phyloP scores from a whole-genome alignment of 192 early-diverging fungal species.

The Umbelopsis sp. region DNA sequence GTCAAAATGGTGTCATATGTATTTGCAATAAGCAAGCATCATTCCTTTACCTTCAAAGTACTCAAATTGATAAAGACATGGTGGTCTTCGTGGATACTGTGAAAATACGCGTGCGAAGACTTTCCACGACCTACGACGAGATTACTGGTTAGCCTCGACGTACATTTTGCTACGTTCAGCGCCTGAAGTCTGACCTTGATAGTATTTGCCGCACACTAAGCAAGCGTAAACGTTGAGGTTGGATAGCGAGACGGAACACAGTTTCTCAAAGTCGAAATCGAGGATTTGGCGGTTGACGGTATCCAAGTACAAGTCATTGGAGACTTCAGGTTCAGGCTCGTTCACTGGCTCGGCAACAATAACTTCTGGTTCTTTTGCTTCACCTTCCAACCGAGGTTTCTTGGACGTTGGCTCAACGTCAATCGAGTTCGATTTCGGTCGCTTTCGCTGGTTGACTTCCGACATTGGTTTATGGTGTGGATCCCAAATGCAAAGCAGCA shows the following conservation, averaged over 20 bases:
- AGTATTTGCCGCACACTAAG: slow-evolving; percentile 95
- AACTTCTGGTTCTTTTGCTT: neutral
- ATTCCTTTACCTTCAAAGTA: slow-evolving; percentile 63
- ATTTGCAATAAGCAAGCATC: neutral
- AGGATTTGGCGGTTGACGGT: slow-evolving; percentile 84
- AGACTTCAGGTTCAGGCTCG: slow-evolving; percentile 1
- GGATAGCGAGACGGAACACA: slow-evolving; percentile 93
- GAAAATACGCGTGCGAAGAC: slow-evolving; percentile 92
- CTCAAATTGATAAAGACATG: slow-evolving; percentile 94
- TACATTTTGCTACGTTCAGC: neutral
- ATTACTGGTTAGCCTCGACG: neutral
- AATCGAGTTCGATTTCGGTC: slow-evolving; percentile 14
- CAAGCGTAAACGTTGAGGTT: slow-evolving; percentile 96
- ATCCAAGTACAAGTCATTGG: slow-evolving; percentile 73
- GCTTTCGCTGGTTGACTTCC: neutral
- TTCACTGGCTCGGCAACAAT: neutral
- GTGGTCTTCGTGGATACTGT: slow-evolving; percentile 93
- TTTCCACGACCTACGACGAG: slow-evolving; percentile 73
- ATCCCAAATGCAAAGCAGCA: neutral
- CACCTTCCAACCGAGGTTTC: neutral
- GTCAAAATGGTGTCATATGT: neutral
- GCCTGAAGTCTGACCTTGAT: slow-evolving; percentile 63
- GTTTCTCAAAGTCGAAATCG: slow-evolving; percentile 99
- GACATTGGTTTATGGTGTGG: neutral
- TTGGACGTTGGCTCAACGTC: slow-evolving; percentile 7